Evolutionary conservation across 179 eudicot genomes (phyloP).

Genomic region (Gypsophila paniculata): DNA sequence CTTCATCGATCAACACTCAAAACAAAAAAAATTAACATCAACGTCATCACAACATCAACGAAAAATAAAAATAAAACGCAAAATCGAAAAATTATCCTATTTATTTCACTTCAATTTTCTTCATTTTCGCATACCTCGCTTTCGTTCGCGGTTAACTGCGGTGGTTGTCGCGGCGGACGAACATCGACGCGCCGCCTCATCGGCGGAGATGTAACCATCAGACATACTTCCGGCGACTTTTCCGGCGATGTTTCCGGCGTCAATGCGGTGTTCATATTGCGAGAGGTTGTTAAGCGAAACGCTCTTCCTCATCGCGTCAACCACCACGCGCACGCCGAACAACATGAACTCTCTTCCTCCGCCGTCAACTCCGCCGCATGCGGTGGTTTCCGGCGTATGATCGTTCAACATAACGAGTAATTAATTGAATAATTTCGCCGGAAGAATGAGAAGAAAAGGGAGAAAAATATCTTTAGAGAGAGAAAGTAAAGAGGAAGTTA

Average conservation of each 20-base stretch:
- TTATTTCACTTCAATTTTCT: no score
- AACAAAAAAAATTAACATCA: no score
- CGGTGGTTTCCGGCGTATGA: slow-evolving; percentile 3
- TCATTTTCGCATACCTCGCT: slow-evolving; percentile 43
- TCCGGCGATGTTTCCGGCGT: slow-evolving; percentile 15
- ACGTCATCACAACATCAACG: no score
- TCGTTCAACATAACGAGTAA: slow-evolving; percentile 8
- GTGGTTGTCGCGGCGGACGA: slow-evolving; percentile 19
- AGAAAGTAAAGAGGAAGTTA: neutral
- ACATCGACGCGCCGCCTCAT: neutral
- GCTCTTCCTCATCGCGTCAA: slow-evolving; percentile 83
- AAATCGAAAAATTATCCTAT: no score
- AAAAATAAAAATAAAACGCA: no score
- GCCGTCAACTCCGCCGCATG: slow-evolving; percentile 28
- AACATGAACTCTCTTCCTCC: slow-evolving; percentile 45
- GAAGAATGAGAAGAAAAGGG: neutral
- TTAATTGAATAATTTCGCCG: slow-evolving; percentile 10
- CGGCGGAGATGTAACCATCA: slow-evolving; percentile 18
- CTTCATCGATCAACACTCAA: no score
- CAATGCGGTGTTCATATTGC: slow-evolving; percentile 45
- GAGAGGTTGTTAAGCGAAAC: slow-evolving; percentile 75
- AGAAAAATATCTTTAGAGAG: neutral
- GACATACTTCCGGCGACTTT: slow-evolving; percentile 42
- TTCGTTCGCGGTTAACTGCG: slow-evolving; percentile 47
- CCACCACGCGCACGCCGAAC: slow-evolving; percentile 73